Evolutionary conservation across 805 yeast genomes (phyloP).

Genomic region (Yarrowia keelungensis): DNA sequence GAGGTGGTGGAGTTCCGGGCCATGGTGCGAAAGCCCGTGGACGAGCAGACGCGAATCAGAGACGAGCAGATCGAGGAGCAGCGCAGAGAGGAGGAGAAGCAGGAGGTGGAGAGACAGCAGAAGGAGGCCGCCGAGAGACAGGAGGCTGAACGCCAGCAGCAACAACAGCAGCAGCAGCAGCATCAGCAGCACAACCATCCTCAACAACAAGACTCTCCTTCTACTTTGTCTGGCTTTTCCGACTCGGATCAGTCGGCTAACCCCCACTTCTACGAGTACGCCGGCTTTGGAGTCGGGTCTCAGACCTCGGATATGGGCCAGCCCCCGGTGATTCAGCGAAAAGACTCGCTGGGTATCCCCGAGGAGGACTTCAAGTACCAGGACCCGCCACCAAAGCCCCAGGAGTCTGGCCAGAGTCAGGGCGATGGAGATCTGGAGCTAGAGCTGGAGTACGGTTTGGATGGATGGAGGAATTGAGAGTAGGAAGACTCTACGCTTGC

Average conservation of each 20-base stretch:
- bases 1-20: conserved; percentile 82
- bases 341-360: conserved; percentile 57
- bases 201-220: conserved; percentile 36
- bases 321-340: conserved; percentile 47
- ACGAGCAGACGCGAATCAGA: conserved; percentile 45
- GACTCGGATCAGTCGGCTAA: conserved; percentile 36
- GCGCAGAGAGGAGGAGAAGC: conserved; percentile 47
- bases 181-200: conserved; percentile 41
- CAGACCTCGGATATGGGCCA: conserved; percentile 40
- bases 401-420: conserved; percentile 53
- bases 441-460: conserved; percentile 73
- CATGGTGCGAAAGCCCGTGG: conserved; percentile 77
- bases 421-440: conserved; percentile 59
- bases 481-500: neutral
- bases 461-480: conserved; percentile 50
- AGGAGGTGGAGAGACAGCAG: conserved; percentile 44
- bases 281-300: conserved; percentile 33
- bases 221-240: conserved; percentile 24
- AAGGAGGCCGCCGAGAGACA: conserved; percentile 48
- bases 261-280: conserved; percentile 35
- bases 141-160: conserved; percentile 48
- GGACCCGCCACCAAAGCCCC: conserved; percentile 69
- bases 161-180: conserved; percentile 42
- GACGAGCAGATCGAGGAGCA: conserved; percentile 46
- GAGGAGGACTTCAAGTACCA: conserved; percentile 53